These are phyloP conservation scores for Sordariomycetes sp. DNA, from an alignment of 2,329 filamentous ascomycete genomes.

Conservation along the genomic window DNA sequence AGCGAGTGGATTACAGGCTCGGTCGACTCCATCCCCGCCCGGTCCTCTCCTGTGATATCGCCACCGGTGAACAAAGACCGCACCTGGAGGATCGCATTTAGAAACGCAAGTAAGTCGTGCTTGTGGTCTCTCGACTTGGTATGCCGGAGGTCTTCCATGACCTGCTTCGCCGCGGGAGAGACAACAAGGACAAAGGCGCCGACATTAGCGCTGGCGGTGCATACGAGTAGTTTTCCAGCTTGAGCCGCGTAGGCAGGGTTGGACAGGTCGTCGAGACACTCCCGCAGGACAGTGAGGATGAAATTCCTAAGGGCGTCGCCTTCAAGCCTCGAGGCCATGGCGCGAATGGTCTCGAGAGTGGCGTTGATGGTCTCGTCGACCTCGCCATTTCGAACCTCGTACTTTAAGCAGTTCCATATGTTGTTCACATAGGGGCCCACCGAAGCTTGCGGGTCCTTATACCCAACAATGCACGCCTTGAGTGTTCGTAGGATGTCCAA, in stretches of 20 bases:
- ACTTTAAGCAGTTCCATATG: slow-evolving; percentile 48
- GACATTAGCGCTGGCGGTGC: slow-evolving; percentile 32
- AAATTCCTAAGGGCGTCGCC: slow-evolving; percentile 30
- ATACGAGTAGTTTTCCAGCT: slow-evolving; percentile 37
- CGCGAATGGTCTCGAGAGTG: slow-evolving; percentile 38
- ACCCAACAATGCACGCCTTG: slow-evolving; percentile 36
- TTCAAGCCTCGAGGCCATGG: slow-evolving; percentile 30
- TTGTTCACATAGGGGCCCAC: slow-evolving; percentile 33
- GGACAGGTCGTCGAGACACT: slow-evolving; percentile 38
- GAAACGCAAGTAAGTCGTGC: slow-evolving; percentile 34
- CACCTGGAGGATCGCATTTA: slow-evolving; percentile 36
- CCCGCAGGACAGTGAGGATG: slow-evolving; percentile 32
- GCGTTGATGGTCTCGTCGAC: slow-evolving; percentile 42
- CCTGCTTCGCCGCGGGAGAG: slow-evolving; percentile 30
- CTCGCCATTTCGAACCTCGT: slow-evolving; percentile 48
- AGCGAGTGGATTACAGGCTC: slow-evolving; percentile 24
- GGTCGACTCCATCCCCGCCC: slow-evolving; percentile 20
- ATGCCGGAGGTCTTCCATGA: slow-evolving; percentile 35
- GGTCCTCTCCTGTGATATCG: slow-evolving; percentile 20
- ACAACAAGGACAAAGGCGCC: slow-evolving; percentile 33
- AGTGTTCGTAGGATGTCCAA: slow-evolving; percentile 43
- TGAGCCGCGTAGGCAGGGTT: slow-evolving; percentile 37
- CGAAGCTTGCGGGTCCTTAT: slow-evolving; percentile 29
- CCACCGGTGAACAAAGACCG: slow-evolving; percentile 22
- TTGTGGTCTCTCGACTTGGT: slow-evolving; percentile 35